These are phyloP conservation scores for Auricularia sp. DNA, from an alignment of 768 basidiomycete species.

Conservation along the genomic window DNA sequence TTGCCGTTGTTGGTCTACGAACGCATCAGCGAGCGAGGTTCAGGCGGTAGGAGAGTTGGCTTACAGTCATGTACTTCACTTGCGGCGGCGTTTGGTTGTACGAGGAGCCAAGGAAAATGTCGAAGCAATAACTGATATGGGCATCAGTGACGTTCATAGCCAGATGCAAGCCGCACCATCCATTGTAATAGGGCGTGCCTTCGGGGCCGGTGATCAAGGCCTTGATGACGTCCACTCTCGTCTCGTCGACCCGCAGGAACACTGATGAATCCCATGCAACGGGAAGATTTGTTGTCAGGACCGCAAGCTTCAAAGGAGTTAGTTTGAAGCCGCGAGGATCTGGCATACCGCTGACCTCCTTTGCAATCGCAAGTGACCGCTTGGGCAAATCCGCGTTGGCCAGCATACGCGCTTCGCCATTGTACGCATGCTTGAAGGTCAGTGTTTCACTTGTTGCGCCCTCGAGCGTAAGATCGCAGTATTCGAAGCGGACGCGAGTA, in stretches of 20 bases:
- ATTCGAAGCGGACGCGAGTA: slow-evolving; percentile 72
- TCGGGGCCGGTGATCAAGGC: slow-evolving; percentile 88
- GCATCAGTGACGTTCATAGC: slow-evolving; percentile 7
- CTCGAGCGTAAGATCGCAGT: slow-evolving; percentile 69
- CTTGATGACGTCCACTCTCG: slow-evolving; percentile 84
- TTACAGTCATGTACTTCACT: slow-evolving; percentile 52
- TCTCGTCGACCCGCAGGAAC: slow-evolving; percentile 87
- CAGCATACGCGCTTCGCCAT: slow-evolving; percentile 75
- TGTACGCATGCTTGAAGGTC: slow-evolving; percentile 74
- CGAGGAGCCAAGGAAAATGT: slow-evolving; percentile 82
- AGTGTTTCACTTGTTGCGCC: slow-evolving; percentile 26
- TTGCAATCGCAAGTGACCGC: slow-evolving; percentile 87
- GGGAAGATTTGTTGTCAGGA: slow-evolving; percentile 88
- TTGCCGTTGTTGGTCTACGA: slow-evolving; percentile 74
- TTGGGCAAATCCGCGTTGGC: slow-evolving; percentile 82
- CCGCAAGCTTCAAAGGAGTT: slow-evolving; percentile 57
- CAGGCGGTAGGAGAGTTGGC: slow-evolving; percentile 2
- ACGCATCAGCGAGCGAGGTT: background rate
- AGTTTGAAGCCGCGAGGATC: background rate
- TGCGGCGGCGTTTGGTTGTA: slow-evolving; percentile 82
- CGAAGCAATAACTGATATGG: slow-evolving; percentile 55
- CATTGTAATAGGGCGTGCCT: slow-evolving; percentile 89
- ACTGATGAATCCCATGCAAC: slow-evolving; percentile 91
- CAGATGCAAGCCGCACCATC: slow-evolving; percentile 48
- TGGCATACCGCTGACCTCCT: slow-evolving; percentile 47